A percentile compares a stretch with the other conserved stretches of the same genome.
Conservation (phyloP, 1,139 yeast genomes). For the Blastobotrys malaysiensis region DNA sequence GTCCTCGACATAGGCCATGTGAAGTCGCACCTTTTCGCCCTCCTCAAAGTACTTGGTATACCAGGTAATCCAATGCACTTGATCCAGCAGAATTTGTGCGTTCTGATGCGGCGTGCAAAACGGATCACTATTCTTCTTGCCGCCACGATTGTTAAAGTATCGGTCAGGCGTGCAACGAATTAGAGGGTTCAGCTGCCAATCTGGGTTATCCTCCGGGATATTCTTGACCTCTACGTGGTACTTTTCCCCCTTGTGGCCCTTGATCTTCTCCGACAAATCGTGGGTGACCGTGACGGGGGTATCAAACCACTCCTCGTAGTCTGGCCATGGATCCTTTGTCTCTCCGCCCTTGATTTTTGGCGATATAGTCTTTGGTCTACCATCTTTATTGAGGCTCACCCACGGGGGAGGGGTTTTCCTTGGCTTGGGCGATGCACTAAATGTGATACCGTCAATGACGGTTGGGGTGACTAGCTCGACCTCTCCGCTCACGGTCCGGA, state of each 20-base stretch:
- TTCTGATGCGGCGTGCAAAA: slow-evolving; percentile 76
- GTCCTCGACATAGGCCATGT: slow-evolving; percentile 61
- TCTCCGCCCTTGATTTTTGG: slow-evolving; percentile 71
- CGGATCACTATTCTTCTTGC: slow-evolving; percentile 67
- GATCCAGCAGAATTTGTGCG: slow-evolving; percentile 48
- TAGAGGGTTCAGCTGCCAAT: slow-evolving; percentile 66
- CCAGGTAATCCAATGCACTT: slow-evolving; percentile 77
- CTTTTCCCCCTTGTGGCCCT: slow-evolving; percentile 17
- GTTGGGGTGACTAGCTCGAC: slow-evolving; percentile 73
- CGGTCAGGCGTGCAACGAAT: slow-evolving; percentile 80
- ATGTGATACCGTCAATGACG: slow-evolving; percentile 75
- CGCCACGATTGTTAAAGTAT: slow-evolving; percentile 42
- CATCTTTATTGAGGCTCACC: slow-evolving; percentile 71
- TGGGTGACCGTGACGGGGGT: slow-evolving; percentile 48
- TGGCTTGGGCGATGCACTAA: slow-evolving; percentile 63
- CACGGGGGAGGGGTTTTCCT: slow-evolving; percentile 65
- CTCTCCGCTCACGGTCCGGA: slow-evolving; percentile 58
- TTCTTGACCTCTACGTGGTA: slow-evolving; percentile 43
- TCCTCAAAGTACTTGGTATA: slow-evolving; percentile 54
- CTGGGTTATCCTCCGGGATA: slow-evolving; percentile 62
- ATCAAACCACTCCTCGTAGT: slow-evolving; percentile 71
- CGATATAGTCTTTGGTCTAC: slow-evolving; percentile 70
- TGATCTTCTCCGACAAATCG: slow-evolving; percentile 16
- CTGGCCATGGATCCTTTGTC: slow-evolving; percentile 61
- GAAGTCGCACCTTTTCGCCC: slow-evolving; percentile 55